These are phyloP conservation scores for Fusarium piperis DNA, from an alignment of 2,329 filamentous ascomycete genomes.

Conservation along the genomic window DNA sequence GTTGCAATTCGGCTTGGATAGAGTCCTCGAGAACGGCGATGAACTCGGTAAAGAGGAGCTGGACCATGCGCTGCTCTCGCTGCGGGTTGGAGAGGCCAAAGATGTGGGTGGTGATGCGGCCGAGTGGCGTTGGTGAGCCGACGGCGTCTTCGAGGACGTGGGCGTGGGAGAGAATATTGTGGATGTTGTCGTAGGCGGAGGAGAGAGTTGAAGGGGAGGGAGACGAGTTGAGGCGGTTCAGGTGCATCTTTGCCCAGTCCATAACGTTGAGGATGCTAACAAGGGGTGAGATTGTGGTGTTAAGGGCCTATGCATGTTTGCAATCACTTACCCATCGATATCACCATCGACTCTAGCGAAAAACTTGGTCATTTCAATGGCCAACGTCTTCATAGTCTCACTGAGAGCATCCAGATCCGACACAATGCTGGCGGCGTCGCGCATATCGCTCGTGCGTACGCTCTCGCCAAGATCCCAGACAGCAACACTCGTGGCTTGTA, in stretches of 20 bases:
- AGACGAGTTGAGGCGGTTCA: constrained; percentile 72
- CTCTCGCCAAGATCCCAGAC: constrained; percentile 96
- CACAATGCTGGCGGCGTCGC: constrained; percentile 86
- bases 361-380: constrained; percentile 88
- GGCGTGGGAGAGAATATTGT: constrained; percentile 75
- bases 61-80: constrained; percentile 80
- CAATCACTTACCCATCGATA: constrained; percentile 74
- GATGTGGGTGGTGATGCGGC: constrained; percentile 73
- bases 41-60: constrained; percentile 86
- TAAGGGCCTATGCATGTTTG: not conserved
- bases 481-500: constrained; percentile 91
- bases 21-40: constrained; percentile 88
- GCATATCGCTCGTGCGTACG: constrained; percentile 89
- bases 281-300: constrained; percentile 13
- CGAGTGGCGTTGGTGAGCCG: constrained; percentile 73
- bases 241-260: constrained; percentile 93
- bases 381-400: constrained; percentile 84
- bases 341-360: constrained; percentile 94
- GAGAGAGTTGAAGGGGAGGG: constrained; percentile 68
- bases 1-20: constrained; percentile 83
- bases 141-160: constrained; percentile 66
- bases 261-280: constrained; percentile 87
- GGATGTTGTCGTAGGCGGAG: constrained; percentile 82
- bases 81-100: constrained; percentile 86
- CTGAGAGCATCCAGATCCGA: constrained; percentile 85